Percentiles rank a stretch among this genome's conserved stretches.
phyloP scores from a whole-genome alignment of 441 rosid genomes.

The Dalechampia spathulata region DNA sequence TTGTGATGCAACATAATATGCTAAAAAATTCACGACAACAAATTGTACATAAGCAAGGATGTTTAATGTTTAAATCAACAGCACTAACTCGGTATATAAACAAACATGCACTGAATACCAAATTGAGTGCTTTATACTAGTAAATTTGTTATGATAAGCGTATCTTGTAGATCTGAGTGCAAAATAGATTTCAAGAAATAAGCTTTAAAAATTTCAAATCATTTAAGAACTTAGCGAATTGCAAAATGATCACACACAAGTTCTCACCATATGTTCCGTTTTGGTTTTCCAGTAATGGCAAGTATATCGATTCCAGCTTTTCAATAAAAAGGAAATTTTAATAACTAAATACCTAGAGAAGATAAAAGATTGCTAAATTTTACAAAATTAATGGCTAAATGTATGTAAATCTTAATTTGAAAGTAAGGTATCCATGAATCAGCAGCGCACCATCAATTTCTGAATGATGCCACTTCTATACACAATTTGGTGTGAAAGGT shows the following conservation, averaged over 20 bases:
- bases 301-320: too few relatives aligned
- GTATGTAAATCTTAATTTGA: neutral
- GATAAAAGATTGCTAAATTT: too few relatives aligned
- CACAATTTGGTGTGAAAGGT: slow-evolving; percentile 84
- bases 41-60: neutral
- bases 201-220: neutral
- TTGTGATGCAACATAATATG: neutral
- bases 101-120: neutral
- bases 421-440: neutral
- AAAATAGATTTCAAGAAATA: neutral
- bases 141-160: too few relatives aligned
- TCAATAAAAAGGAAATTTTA: too few relatives aligned
- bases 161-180: too few relatives aligned
- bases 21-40: neutral
- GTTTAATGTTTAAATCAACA: neutral
- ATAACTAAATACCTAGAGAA: too few relatives aligned
- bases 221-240: too few relatives aligned
- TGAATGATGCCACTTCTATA: slow-evolving; percentile 56
- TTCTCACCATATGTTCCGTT: too few relatives aligned
- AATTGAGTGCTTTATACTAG: too few relatives aligned
- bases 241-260: too few relatives aligned
- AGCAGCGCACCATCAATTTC: slow-evolving; percentile 63
- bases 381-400: too few relatives aligned
- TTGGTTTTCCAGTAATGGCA: too few relatives aligned
- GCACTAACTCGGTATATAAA: neutral